Base-by-base conservation (phyloP, 164 flowering plant genomes). In the Nymphaea colorata region DNA sequence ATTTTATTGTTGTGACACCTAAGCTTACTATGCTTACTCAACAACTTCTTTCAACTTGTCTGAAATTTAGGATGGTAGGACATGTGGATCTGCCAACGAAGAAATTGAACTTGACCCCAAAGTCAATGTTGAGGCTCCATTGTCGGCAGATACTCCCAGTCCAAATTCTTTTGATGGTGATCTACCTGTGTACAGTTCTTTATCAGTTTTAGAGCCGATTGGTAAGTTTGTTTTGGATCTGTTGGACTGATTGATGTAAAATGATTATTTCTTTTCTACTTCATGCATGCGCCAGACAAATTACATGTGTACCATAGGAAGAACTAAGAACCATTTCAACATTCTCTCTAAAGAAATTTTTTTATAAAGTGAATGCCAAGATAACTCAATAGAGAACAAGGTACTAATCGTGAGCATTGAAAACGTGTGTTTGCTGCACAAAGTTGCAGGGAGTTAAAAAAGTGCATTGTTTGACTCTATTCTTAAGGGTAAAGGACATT, bases 121-220 rank as follows among this genome's bases (percentile, higher is more conserved):
- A 36, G 63, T 61, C 36, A n/a, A 3, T 4, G 12, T 4, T 61
- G 63, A 61, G 6, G 41, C 63, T n/a, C 63, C 68, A n/a, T 85
- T 78, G 81, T 79, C 59, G 63, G 42, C 59, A 55, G 82, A 82
- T 55, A 59, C 66, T 62, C 68, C 78, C 51, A 72, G 67, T 71
- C 72, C 79, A 36, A 64, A 68, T 18, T 62, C 76, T 36, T 61
- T 67, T 18, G 84, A 73, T 64, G 64, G 36, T 45, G 75, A 75
- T 62, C 44, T 61, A 4, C 69, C 81, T 68, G 68, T 74, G 43
- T 44, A 68, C 70, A 77, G 72, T 64, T 78, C 77, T 5, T 73
- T 85, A 42, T 86, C 93, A 64, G 67, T 66, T 51, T 18, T 83
- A 16, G 83, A 83, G 66, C 71, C 68, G 17, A 81, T 91, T 59